Conservation (phyloP, 305 asterid species). For the Nicotiana rustica region DNA sequence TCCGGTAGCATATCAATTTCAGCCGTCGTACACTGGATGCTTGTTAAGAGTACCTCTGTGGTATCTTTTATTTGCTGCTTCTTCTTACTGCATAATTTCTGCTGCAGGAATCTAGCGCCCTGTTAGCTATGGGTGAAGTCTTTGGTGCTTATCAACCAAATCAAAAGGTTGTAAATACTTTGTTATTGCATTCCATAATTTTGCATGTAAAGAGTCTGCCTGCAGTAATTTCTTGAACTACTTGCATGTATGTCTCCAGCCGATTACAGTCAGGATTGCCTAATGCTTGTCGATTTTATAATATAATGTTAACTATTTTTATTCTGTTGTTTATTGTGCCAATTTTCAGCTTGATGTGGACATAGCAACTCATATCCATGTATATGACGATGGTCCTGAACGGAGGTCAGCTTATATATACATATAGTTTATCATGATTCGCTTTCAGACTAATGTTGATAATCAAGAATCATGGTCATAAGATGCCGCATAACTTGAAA, state of each 20-base stretch:
- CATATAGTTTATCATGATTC: neutral
- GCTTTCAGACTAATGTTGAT: neutral
- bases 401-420: conserved; percentile 52
- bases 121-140: conserved; percentile 92
- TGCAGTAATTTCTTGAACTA: neutral
- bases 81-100: conserved; percentile 38
- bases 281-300: neutral
- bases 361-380: conserved; percentile 73
- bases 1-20: conserved; percentile 64
- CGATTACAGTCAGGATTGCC: neutral
- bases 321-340: conserved; percentile 34
- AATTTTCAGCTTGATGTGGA: conserved; percentile 74
- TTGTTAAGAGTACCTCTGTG: conserved; percentile 29
- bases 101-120: conserved; percentile 87
- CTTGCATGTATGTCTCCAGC: neutral
- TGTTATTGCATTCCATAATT: conserved; percentile 20
- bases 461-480: neutral
- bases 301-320: neutral
- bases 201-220: neutral
- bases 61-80: conserved; percentile 33
- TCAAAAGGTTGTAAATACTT: conserved; percentile 53
- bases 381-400: conserved; percentile 76
- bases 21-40: conserved; percentile 18
- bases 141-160: conserved; percentile 72
- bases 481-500: conserved; percentile 4